Conservation (phyloP, 352 stramenopile species). For the Globisporangium canariense region DNA sequence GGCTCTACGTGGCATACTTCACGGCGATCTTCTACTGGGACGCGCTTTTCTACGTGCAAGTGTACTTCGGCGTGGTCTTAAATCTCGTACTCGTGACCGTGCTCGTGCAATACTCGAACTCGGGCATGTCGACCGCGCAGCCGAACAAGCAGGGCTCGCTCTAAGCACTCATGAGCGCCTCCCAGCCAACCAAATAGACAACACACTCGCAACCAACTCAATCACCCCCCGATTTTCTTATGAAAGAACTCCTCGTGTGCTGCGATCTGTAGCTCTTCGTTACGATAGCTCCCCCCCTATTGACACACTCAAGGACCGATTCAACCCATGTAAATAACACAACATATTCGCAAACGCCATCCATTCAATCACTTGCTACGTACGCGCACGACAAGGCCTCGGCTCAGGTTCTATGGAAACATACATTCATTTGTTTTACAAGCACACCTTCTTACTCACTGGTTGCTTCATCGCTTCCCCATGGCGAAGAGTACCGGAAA, state of each 20-base stretch:
- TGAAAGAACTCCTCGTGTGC: constrained; percentile 3
- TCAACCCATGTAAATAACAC: constrained; percentile 18
- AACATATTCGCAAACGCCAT: not conserved
- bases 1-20: constrained; percentile 69
- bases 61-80: constrained; percentile 68
- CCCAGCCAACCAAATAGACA: constrained; percentile 5
- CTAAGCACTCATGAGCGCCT: constrained; percentile 12
- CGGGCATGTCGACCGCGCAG: constrained; percentile 52
- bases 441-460: not conserved
- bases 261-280: constrained; percentile 1
- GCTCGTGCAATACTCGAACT: constrained; percentile 59
- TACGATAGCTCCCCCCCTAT: not conserved
- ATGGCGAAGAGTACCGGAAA: constrained; percentile 80
- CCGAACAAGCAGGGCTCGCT: constrained; percentile 40
- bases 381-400: not conserved
- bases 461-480: constrained; percentile 55
- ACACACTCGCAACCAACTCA: not conserved
- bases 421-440: constrained; percentile 1
- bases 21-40: constrained; percentile 73
- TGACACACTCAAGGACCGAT: not conserved
- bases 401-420: constrained; percentile 4
- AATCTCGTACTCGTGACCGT: constrained; percentile 55
- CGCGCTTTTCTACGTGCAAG: constrained; percentile 68
- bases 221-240: constrained; percentile 2
- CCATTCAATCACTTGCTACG: not conserved